Evolutionary conservation across 192 early-diverging fungal genomes (phyloP).

Genomic region (Mortierella antarctica): DNA sequence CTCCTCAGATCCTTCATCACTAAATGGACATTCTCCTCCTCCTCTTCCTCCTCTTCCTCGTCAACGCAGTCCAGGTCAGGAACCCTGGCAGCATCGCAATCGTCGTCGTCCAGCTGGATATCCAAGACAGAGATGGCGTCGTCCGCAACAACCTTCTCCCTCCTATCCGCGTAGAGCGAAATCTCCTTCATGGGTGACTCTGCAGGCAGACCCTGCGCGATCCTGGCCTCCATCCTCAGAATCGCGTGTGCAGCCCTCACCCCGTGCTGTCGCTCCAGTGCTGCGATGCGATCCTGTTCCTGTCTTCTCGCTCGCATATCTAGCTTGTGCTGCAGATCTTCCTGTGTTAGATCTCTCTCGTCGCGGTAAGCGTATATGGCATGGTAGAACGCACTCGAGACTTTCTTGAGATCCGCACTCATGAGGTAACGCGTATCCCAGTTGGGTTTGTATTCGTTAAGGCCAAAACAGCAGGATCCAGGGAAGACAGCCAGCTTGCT

Average conservation of each 20-base stretch:
- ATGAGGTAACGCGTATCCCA: slow-evolving; percentile 40
- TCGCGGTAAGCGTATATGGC: slow-evolving; percentile 51
- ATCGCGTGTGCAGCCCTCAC: slow-evolving; percentile 28
- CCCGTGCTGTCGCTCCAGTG: slow-evolving; percentile 40
- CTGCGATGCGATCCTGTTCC: slow-evolving; percentile 35
- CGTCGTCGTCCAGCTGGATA: slow-evolving; percentile 41
- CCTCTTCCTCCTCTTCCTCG: slow-evolving; percentile 37
- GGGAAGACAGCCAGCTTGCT: slow-evolving; percentile 45
- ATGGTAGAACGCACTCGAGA: slow-evolving; percentile 45
- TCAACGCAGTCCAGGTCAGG: slow-evolving; percentile 32
- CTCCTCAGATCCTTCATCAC: slow-evolving; percentile 32
- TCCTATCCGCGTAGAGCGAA: slow-evolving; percentile 37
- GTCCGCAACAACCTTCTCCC: slow-evolving; percentile 43
- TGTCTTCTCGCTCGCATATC: slow-evolving; percentile 14
- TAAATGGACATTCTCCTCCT: slow-evolving; percentile 35
- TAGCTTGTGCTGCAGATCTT: slow-evolving; percentile 34
- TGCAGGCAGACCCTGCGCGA: slow-evolving; percentile 45
- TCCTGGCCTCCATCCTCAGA: slow-evolving; percentile 44
- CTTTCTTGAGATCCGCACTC: slow-evolving; percentile 22
- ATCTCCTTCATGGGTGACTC: slow-evolving; percentile 47
- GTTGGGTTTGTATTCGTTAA: slow-evolving; percentile 39
- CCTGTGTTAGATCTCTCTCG: slow-evolving; percentile 40
- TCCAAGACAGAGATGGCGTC: slow-evolving; percentile 45
- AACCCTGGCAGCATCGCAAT: slow-evolving; percentile 6
- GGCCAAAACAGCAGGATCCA: slow-evolving; percentile 41